Evolutionary conservation across 805 yeast genomes (phyloP).

Genomic region (Ogataea thermomethanolica): DNA sequence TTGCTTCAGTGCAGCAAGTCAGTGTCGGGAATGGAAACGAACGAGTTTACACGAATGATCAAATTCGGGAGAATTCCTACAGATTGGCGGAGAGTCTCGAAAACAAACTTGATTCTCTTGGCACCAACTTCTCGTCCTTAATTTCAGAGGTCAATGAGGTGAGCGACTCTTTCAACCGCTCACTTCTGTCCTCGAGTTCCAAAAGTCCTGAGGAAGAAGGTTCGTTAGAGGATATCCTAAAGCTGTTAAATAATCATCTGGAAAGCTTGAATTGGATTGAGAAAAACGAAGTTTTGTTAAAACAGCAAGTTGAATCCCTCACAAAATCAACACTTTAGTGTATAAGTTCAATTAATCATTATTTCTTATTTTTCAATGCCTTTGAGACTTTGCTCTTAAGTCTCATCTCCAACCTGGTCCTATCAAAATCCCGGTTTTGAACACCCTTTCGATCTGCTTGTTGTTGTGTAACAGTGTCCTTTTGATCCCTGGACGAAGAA

Average conservation of each 20-base stretch:
- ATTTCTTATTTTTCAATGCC: constrained; percentile 28
- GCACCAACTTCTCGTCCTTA: constrained; percentile 68
- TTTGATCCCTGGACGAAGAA: constrained; percentile 11
- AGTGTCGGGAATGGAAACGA: constrained; percentile 18
- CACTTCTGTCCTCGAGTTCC: constrained; percentile 35
- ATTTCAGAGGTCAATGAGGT: constrained; percentile 81
- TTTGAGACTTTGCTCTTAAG: constrained; percentile 43
- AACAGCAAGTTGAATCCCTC: constrained; percentile 54
- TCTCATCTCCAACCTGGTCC: constrained; percentile 46
- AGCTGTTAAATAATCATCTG: constrained; percentile 80
- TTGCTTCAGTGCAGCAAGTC: constrained; percentile 33
- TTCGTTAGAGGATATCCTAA: constrained; percentile 66
- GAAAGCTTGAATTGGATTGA: constrained; percentile 89
- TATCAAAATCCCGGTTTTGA: constrained; percentile 37
- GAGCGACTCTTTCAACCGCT: constrained; percentile 73
- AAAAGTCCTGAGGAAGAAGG: constrained; percentile 26
- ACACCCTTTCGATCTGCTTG: not conserved
- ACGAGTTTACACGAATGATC: constrained; percentile 59
- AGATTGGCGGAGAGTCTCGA: constrained; percentile 81
- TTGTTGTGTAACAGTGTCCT: not conserved
- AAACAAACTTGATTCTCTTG: constrained; percentile 73
- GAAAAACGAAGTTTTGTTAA: constrained; percentile 62
- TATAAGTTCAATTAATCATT: not conserved
- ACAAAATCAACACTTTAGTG: constrained; percentile 14
- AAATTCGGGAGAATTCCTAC: constrained; percentile 86